Conservation (phyloP, 495 filamentous ascomycete genomes). For the Mytilinidion resinicola region DNA sequence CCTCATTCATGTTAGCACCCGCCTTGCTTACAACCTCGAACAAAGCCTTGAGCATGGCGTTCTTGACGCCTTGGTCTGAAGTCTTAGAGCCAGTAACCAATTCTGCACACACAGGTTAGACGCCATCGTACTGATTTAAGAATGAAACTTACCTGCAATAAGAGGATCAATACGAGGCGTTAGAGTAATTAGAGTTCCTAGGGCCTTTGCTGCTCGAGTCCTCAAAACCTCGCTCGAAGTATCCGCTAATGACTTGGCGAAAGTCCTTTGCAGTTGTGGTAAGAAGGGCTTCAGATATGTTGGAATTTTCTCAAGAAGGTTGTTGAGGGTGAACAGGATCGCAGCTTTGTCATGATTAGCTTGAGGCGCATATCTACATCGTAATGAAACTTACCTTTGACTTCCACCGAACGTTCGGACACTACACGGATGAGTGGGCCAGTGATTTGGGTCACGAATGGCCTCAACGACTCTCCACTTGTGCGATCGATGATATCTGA, state of each 20-base stretch:
- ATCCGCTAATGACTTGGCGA: conserved; percentile 91
- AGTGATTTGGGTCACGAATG: conserved; percentile 95
- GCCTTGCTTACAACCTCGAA: conserved; percentile 96
- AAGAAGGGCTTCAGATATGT: conserved; percentile 93
- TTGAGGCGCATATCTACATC: too few species aligned
- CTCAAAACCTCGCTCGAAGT: conserved; percentile 83
- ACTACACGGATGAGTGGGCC: conserved; percentile 96
- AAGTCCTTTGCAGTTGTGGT: conserved; percentile 92
- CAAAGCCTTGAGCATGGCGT: conserved; percentile 94
- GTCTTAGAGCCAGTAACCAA: conserved; percentile 92
- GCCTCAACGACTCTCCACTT: conserved; percentile 72
- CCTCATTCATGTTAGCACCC: conserved; percentile 87
- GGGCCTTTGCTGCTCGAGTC: conserved; percentile 84
- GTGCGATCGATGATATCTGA: conserved; percentile 93
- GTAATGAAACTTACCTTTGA: conserved; percentile 48
- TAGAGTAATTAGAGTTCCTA: conserved; percentile 92
- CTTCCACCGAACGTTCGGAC: conserved; percentile 87
- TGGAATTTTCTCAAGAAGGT: conserved; percentile 93
- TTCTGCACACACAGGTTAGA: conserved; percentile 40
- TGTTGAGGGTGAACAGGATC: conserved; percentile 89
- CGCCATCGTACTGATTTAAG: background rate
- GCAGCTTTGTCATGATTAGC: conserved; percentile 47
- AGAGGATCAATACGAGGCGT: conserved; percentile 94
- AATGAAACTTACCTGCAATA: conserved; percentile 41
- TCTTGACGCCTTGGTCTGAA: conserved; percentile 77